phyloP scores from a whole-genome alignment of 805 yeast species.

The Hanseniaspora singularis region DNA sequence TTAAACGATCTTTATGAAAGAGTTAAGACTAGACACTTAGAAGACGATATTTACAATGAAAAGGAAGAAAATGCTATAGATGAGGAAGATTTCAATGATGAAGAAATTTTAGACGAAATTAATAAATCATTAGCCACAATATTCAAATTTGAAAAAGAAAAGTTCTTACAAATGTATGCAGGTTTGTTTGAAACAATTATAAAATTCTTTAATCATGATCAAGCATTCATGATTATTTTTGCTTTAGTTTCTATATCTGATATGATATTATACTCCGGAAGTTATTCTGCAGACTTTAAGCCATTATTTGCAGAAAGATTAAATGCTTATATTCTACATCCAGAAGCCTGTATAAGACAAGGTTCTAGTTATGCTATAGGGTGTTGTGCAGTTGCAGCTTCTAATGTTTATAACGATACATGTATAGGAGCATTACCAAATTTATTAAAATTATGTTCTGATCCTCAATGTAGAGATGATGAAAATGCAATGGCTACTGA shows the following conservation, averaged over 20 bases:
- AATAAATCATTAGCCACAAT: conserved; percentile 61
- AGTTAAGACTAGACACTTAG: conserved; percentile 57
- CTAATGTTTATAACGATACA: conserved; percentile 47
- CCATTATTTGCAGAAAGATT: conserved; percentile 53
- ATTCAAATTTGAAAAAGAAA: conserved; percentile 48
- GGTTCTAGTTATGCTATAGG: conserved; percentile 80
- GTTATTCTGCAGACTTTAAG: conserved; percentile 49
- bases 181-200: conserved; percentile 46
- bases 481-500: conserved; percentile 83
- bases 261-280: conserved; percentile 67
- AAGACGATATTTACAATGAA: conserved; percentile 78
- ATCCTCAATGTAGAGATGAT: conserved; percentile 75
- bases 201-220: conserved; percentile 50
- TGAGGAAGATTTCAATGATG: conserved; percentile 73
- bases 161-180: conserved; percentile 56
- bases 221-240: conserved; percentile 56
- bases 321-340: conserved; percentile 52
- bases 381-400: conserved; percentile 72
- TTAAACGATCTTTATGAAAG: conserved; percentile 59
- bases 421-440: conserved; percentile 62
- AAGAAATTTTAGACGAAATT: conserved; percentile 76
- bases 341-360: conserved; percentile 69
- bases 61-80: conserved; percentile 60
- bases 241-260: conserved; percentile 75
- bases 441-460: conserved; percentile 55